Base-by-base conservation (phyloP, 2,329 filamentous ascomycete genomes). In the Thelonectria olida region DNA sequence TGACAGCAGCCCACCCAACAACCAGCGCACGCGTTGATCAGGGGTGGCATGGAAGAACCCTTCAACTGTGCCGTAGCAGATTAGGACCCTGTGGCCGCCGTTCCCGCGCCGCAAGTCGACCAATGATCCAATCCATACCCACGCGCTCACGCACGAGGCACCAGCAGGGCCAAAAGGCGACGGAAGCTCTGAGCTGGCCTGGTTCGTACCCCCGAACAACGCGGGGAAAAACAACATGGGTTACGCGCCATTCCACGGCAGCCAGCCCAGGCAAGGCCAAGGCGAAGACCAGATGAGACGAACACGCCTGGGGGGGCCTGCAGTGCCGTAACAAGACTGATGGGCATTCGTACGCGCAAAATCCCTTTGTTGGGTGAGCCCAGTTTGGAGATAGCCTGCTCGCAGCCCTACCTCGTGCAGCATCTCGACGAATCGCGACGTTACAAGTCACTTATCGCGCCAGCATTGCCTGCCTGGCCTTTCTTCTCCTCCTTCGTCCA, bases 371-470 rank as follows among this genome's bases (percentile, higher is more conserved):
- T 48, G 62, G n/a, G 44, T 61, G 47, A 61, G 59, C 38, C 48
- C 49, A 41, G 54, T 36, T 28, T 41, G 27, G 31, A 22, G 49
- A 64, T 62, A 54, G 64, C 44, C 54, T 62, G 45, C 28, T 63
- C 39, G 23, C 48, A 67, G 50, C 58, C 58, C 28, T 58, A 63
- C 61, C 56, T 31, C 36, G 57, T 48, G 25, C 15, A 12, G 31
- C 51, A 64, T 52, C 42, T 58, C 39, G 58, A 51, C 65, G 67
- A 70, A 70, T 70, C 27, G 51, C 45, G 49, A 38, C 28, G 63
- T 38, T 61, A 61, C 65, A 67, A 67, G 68, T 69, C 68, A 69
- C 65, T 66, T 69, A 64, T 70, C 62, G 65, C 62, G 49, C 61
- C 51, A 54, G 47, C 42, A 51, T 64, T 48, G 63, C 51, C 60